phyloP scores from a whole-genome alignment of 768 basidiomycete genomes.

The Leucosporidium scottii region DNA sequence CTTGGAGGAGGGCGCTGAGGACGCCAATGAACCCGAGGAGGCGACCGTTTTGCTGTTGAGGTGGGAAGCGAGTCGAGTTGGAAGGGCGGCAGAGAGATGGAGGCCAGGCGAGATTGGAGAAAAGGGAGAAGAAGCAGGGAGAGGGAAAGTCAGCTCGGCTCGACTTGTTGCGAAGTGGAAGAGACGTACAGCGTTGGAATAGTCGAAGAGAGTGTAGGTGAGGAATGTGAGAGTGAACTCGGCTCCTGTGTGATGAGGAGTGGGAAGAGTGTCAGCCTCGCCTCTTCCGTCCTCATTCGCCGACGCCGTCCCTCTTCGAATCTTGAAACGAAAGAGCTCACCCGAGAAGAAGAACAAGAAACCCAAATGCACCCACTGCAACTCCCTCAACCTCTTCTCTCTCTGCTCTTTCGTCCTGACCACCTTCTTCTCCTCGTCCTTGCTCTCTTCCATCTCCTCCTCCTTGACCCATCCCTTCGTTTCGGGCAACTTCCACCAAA shows the following conservation, averaged over 20 bases:
- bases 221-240: conserved; percentile 96
- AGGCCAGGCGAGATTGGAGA: neutral
- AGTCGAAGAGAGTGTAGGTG: conserved; percentile 69
- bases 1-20: conserved; percentile 67
- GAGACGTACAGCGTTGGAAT: conserved; percentile 16
- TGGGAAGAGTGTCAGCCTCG: neutral
- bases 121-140: too few species aligned
- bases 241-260: conserved; percentile 50
- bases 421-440: neutral
- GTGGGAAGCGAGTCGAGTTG: too few species aligned
- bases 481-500: conserved; percentile 71
- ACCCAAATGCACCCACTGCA: conserved; percentile 65
- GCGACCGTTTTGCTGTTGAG: conserved; percentile 60
- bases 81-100: too few species aligned
- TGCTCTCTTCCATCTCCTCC: conserved; percentile 18
- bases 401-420: conserved; percentile 24
- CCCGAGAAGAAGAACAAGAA: conserved; percentile 83
- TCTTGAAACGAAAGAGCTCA: conserved; percentile 29
- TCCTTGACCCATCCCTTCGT: conserved; percentile 55
- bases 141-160: too few species aligned
- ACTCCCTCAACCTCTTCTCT: conserved; percentile 49
- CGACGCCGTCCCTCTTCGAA: neutral
- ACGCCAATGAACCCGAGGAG: conserved; percentile 83
- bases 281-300: neutral
- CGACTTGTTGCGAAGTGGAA: neutral